Evolutionary conservation across 352 stramenopile species (phyloP), one percentile per base, ranked within the genome.

Genomic region (Globisporangium okanoganense): DNA sequence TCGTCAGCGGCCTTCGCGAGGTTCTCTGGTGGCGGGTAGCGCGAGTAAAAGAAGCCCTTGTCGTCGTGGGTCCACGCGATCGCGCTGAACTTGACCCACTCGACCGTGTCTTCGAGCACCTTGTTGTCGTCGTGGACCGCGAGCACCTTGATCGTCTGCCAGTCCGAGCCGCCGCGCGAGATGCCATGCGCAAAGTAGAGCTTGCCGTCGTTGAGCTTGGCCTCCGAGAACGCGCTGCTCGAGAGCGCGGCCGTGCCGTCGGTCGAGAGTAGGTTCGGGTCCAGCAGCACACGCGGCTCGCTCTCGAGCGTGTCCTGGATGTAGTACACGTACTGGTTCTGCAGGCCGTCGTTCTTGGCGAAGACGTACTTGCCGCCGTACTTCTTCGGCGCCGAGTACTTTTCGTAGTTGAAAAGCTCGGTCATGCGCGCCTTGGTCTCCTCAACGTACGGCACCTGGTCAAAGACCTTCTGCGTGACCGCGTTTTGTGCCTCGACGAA

Each of bases 391-490:
- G 75, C 84, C 51, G 83, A 88, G 69, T 76, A 95, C 64, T 95
- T 95, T 65, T 95, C 87, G 58, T 96, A 96, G 71, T 94, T 89
- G 70, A 92, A 96, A 0, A 95, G 72, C 51, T 94, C 81, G 40
- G 79, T 92, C 65, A 95, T 76, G 35, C 87, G 81, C 50, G 71
- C 61, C 63, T 92, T 89, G 33, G 81, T 91, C 57, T 92, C 82
- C 13, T 74, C 66, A n/a, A 91, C 69, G 64, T 70, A 88, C 44
- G 77, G 85, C 38, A 94, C 66, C 27, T 89, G 58, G 41, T 70
- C 59, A 48, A 94, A 82, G 35, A 90, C 77, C 22, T 81, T 58
- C 63, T 89, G 75, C 35, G 84, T 90, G 33, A 79, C 69, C 48
- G 74, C 69, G 67, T 90, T 95, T 65, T 96, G 83, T 20, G 79